These are phyloP conservation scores for Leptographium radiaticola DNA, from an alignment of 2,329 filamentous ascomycete genomes.

Conservation along the genomic window DNA sequence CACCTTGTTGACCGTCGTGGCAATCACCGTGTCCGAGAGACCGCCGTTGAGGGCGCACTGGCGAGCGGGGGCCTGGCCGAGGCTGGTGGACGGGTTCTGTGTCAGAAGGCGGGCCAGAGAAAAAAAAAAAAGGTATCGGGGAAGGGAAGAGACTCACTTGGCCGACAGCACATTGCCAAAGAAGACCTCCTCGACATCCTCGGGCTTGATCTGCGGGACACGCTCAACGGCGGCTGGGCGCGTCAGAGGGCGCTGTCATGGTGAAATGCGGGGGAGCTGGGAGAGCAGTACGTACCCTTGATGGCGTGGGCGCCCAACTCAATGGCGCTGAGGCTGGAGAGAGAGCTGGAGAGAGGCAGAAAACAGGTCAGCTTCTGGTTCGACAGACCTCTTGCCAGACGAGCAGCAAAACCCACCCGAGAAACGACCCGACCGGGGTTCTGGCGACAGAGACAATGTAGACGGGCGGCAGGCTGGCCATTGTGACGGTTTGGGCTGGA, in stretches of 20 bases:
- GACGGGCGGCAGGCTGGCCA: conserved; percentile 73
- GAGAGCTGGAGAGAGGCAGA: conserved; percentile 47
- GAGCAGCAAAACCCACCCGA: conserved; percentile 50
- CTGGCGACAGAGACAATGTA: conserved; percentile 90
- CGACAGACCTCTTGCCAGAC: background rate
- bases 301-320: conserved; percentile 87
- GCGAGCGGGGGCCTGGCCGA: conserved; percentile 91
- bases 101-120: background rate
- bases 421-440: conserved; percentile 87
- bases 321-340: conserved; percentile 73
- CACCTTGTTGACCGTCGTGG: conserved; percentile 97
- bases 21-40: conserved; percentile 64
- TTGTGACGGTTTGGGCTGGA: conserved; percentile 25
- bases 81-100: conserved; percentile 32
- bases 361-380: background rate
- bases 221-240: conserved; percentile 62
- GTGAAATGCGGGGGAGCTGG: background rate
- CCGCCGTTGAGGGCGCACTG: conserved; percentile 88
- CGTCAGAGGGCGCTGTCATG: background rate
- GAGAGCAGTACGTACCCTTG: conserved; percentile 50
- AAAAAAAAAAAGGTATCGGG: background rate
- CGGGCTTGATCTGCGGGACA: conserved; percentile 71
- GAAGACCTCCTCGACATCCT: conserved; percentile 91
- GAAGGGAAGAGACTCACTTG: conserved; percentile 47
- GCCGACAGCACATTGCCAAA: conserved; percentile 97